A percentile compares a stretch with the other conserved stretches of the same genome.
phyloP scores from a whole-genome alignment of 805 yeast species.

The Barnettozyma vustinii region DNA sequence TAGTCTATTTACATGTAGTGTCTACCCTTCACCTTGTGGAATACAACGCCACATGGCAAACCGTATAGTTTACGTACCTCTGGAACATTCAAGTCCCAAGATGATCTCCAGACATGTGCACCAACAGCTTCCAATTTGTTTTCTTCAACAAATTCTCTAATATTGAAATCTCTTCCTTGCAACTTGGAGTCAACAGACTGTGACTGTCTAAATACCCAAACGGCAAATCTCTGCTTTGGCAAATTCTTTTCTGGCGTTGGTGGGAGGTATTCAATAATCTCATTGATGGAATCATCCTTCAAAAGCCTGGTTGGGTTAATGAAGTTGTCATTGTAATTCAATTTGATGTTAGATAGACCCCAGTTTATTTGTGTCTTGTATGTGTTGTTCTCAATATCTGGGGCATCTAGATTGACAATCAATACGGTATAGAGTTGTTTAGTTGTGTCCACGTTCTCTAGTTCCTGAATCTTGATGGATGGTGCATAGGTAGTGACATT shows the following conservation, averaged over 20 bases:
- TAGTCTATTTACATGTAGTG: conserved; percentile 10
- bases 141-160: conserved; percentile 57
- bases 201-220: conserved; percentile 86
- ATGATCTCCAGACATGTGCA: conserved; percentile 86
- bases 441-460: conserved; percentile 37
- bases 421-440: conserved; percentile 66
- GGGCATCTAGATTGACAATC: conserved; percentile 88
- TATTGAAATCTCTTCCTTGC: conserved; percentile 50
- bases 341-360: conserved; percentile 65
- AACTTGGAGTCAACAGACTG: conserved; percentile 18
- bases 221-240: conserved; percentile 73
- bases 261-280: conserved; percentile 61
- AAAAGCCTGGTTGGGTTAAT: conserved; percentile 36
- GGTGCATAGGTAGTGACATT: conserved; percentile 74
- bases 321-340: conserved; percentile 52
- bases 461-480: conserved; percentile 70
- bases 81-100: conserved; percentile 71
- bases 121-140: conserved; percentile 73
- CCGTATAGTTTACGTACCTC: conserved; percentile 68
- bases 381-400: conserved; percentile 65
- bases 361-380: conserved; percentile 70
- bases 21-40: conserved; percentile 34
- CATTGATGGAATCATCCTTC: conserved; percentile 32
- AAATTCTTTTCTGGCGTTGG: conserved; percentile 87
- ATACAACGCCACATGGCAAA: conserved; percentile 70